These are phyloP conservation scores for Petunia secreta DNA, from an alignment of 257 asterid genomes.

Conservation along the genomic window DNA sequence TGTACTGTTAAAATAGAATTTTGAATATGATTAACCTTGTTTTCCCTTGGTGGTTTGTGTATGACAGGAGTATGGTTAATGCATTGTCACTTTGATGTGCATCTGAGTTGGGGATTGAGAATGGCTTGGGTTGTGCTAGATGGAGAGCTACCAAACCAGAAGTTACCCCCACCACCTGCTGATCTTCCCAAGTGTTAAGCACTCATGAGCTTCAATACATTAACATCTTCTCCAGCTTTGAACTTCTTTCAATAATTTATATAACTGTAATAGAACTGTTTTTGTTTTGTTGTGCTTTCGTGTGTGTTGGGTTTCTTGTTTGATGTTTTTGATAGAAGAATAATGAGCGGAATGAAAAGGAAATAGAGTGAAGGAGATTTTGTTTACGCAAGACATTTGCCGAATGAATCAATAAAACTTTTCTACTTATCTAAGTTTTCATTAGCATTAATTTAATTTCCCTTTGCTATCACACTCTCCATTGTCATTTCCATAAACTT, in stretches of 20 bases:
- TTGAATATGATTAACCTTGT: not conserved
- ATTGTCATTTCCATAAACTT: too few species aligned
- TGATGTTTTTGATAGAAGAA: not conserved
- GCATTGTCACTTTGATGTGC: conserved; percentile 76
- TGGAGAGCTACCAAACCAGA: conserved; percentile 65
- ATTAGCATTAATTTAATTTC: not conserved
- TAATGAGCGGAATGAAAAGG: not conserved
- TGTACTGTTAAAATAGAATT: not conserved
- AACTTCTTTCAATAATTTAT: not conserved
- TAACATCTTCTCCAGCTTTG: not conserved
- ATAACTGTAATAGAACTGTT: not conserved
- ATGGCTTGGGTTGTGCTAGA: conserved; percentile 86
- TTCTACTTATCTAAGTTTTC: not conserved
- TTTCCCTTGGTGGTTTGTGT: not conserved
- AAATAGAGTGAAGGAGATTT: not conserved
- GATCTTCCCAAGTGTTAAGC: conserved; percentile 71
- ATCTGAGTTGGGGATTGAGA: conserved; percentile 75
- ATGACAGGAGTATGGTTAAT: conserved; percentile 63
- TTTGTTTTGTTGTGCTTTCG: not conserved
- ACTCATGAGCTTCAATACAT: not conserved
- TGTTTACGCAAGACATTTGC: not conserved
- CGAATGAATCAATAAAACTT: not conserved
- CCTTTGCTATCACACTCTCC: too few species aligned
- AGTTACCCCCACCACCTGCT: conserved; percentile 70
- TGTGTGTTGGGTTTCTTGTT: conserved; percentile 14